Conservation (phyloP, 108 stramenopile species). For the Licmophora abbreviata region DNA sequence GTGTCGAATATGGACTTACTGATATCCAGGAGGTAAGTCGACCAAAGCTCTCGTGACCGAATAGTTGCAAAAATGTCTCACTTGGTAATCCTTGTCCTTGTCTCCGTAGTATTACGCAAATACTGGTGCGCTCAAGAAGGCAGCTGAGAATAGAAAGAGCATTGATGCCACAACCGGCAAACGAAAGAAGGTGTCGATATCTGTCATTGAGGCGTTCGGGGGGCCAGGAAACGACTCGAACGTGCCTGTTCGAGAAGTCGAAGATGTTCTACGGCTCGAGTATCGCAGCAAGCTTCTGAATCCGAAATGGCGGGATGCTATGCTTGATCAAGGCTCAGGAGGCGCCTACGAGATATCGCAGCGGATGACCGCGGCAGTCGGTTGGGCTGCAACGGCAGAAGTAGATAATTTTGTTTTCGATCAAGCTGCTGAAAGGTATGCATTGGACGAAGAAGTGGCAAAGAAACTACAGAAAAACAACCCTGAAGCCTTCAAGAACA, state of each 20-base stretch:
- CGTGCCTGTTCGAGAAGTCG: conserved; percentile 71
- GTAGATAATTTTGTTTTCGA: conserved; percentile 81
- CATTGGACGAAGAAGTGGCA: conserved; percentile 78
- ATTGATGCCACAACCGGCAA: conserved; percentile 24
- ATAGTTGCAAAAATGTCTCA: neutral
- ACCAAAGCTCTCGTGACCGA: neutral
- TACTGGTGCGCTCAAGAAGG: conserved; percentile 80
- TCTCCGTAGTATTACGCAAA: conserved; percentile 82
- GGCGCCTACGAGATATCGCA: conserved; percentile 84
- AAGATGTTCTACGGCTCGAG: conserved; percentile 77
- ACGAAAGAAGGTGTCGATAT: conserved; percentile 57
- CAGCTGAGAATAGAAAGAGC: conserved; percentile 66
- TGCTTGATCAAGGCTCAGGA: conserved; percentile 79
- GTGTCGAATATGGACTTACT: conserved; percentile 79
- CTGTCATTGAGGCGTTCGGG: conserved; percentile 80
- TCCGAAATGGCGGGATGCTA: conserved; percentile 83
- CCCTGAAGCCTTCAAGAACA: conserved; percentile 77
- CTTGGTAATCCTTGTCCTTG: too few relatives aligned
- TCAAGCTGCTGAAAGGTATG: conserved; percentile 81
- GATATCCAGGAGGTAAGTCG: conserved; percentile 65
- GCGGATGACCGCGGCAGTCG: conserved; percentile 81
- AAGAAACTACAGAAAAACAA: conserved; percentile 64
- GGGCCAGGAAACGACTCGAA: conserved; percentile 15
- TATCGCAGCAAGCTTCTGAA: conserved; percentile 82
- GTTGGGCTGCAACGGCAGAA: conserved; percentile 69